These are phyloP conservation scores for Conringia planisiliqua DNA, from an alignment of 345 rosid genomes.

Conservation along the genomic window DNA sequence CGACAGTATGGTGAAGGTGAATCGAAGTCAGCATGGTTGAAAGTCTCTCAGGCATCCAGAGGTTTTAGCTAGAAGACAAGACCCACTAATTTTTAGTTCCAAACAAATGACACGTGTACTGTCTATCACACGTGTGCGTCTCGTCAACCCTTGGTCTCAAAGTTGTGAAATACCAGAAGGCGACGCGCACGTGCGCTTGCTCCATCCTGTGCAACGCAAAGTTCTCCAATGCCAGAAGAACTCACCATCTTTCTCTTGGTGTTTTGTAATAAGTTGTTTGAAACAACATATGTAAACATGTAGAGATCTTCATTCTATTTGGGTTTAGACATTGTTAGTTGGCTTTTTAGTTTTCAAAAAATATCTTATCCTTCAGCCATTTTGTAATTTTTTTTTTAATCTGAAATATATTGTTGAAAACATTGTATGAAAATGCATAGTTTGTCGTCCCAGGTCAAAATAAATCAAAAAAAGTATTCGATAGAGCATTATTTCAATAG, in stretches of 20 bases:
- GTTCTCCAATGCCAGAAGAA: background rate
- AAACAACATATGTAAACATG: no score
- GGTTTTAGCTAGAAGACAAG: background rate
- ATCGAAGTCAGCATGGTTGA: slow-evolving; percentile 5
- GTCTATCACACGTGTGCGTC: background rate
- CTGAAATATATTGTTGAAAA: no score
- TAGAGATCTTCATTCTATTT: background rate
- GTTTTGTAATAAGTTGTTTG: no score
- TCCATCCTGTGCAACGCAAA: background rate
- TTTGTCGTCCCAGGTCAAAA: no score
- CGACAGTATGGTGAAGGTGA: slow-evolving; percentile 28
- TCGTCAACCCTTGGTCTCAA: background rate
- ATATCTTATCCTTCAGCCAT: background rate
- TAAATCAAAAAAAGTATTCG: no score
- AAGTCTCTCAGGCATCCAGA: background rate
- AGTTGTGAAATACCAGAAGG: background rate
- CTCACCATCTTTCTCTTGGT: background rate
- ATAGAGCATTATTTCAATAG: no score
- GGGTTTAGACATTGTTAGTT: background rate
- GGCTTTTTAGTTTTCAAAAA: background rate
- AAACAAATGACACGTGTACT: slow-evolving; percentile 14
- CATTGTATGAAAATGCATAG: background rate
- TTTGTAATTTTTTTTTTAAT: background rate
- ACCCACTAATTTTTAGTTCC: background rate
- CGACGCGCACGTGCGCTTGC: slow-evolving; percentile 22